A percentile compares a stretch with the other conserved stretches of the same genome.
Conservation (phyloP, 371 early-diverging fungal species). For the Rhizopus stolonifer region DNA sequence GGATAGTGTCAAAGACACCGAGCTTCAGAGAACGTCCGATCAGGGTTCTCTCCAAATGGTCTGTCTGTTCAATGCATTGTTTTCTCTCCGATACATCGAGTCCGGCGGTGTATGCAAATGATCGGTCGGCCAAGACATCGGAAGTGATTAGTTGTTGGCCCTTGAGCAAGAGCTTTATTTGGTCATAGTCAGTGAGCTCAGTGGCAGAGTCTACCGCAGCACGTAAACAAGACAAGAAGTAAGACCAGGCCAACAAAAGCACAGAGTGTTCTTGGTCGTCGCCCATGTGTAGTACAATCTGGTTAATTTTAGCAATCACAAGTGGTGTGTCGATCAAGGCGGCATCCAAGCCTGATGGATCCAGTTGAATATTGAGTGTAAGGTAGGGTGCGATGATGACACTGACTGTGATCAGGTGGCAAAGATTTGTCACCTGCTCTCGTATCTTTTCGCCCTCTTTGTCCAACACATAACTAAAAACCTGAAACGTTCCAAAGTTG, state of each 20-base stretch:
- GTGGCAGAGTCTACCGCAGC: conserved; percentile 3
- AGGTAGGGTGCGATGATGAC: conserved; percentile 9
- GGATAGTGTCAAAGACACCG: conserved; percentile 27
- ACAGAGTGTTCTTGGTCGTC: conserved; percentile 25
- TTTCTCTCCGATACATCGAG: neutral
- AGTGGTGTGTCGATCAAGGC: conserved; percentile 24
- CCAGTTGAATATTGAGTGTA: conserved; percentile 5
- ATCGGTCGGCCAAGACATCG: conserved; percentile 20
- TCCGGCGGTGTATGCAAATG: conserved; percentile 9
- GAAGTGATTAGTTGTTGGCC: conserved; percentile 12
- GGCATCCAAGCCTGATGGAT: neutral
- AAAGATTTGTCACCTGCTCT: conserved; percentile 22
- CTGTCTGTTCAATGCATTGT: conserved; percentile 20
- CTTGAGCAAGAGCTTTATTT: conserved; percentile 16
- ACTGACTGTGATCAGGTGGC: conserved; percentile 21
- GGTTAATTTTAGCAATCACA: conserved; percentile 29
- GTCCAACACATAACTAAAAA: conserved; percentile 32
- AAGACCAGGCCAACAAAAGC: conserved; percentile 47
- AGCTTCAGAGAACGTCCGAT: conserved; percentile 36
- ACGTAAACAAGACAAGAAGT: conserved; percentile 27
- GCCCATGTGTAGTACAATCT: conserved; percentile 31
- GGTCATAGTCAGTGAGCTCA: conserved; percentile 8
- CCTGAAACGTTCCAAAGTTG: conserved; percentile 34
- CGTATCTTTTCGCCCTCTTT: conserved; percentile 28
- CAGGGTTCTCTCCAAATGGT: conserved; percentile 25